Base-by-base conservation (phyloP, 1,284 basidiomycete species). In the Earliella scabrosa region DNA sequence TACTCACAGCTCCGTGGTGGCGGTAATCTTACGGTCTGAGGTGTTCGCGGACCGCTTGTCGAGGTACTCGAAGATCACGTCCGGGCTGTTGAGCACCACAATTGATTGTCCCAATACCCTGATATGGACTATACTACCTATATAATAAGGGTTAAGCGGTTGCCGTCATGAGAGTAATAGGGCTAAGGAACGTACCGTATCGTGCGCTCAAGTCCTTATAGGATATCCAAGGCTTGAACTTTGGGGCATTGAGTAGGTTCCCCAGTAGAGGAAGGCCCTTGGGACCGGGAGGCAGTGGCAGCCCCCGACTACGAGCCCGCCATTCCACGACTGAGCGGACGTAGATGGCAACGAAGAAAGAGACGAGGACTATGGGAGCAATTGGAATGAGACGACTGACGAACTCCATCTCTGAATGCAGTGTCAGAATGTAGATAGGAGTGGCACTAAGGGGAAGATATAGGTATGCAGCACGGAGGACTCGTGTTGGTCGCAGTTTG, bases 81-180 rank as follows among this genome's bases (percentile, higher is more conserved):
- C 59, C 4, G 50, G 38, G 3, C 50, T 52, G 32, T 52, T 52
- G 18, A 64, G 45, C 16, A 57, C 36, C 18, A 58, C 40, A 10
- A 59, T 49, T 9, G 58, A 45, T 9, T 45, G 45, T 1, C 66
- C 61, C 14, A 66, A 36, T 1, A 60, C 35, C 13, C 46, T 50
- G 27, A 65, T 40, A 44, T 63, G 49, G 3, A 68, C 39, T 13
- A 68, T 49, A 29, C 65, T 60, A 2, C 65, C 65, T 68, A 40
- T 16, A 68, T 2, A 18, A 39, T 23, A 3, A n/a, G 18, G 9
- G 34, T 3, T n/a, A 31, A 39, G 8, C 13, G 26, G 13, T 14
- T 24, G 20, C 29, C 24, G 26, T 18, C 29, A 2, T 3, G 18
- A 27, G 5, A 32, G 26, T 2, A 31, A 18, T 45, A 9, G 13